A percentile compares a stretch with the other conserved stretches of the same genome.
Evolutionary conservation across 2,329 filamentous ascomycete genomes (phyloP).

Genomic region (Fusarium xylarioides): DNA sequence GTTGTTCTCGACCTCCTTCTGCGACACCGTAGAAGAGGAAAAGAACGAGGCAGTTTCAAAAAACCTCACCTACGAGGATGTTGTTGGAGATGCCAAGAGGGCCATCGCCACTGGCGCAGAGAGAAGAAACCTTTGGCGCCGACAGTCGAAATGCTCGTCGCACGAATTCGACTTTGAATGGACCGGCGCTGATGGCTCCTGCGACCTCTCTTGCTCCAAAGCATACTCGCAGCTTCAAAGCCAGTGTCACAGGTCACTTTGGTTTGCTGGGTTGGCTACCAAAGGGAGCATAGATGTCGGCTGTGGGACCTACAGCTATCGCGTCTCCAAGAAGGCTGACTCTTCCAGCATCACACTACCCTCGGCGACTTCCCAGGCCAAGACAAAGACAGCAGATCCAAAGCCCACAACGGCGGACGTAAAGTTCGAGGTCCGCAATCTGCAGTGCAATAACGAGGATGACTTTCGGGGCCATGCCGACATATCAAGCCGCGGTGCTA

Average conservation of each 20-base stretch:
- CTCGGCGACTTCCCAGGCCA: background rate
- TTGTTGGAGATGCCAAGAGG: background rate
- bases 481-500: rapidly evolving
- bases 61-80: background rate
- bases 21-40: rapidly evolving
- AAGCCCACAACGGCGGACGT: background rate
- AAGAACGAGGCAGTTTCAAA: background rate
- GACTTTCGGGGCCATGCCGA: background rate
- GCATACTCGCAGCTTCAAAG: background rate
- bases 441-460: background rate
- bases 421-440: background rate
- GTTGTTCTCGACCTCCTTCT: background rate
- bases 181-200: background rate
- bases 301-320: background rate
- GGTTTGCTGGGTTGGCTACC: background rate
- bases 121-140: background rate
- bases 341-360: background rate
- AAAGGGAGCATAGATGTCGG: background rate
- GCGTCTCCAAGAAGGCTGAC: background rate
- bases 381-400: background rate
- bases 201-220: background rate
- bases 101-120: background rate
- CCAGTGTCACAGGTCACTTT: background rate
- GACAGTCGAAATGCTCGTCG: background rate
- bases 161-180: background rate